Conservation (phyloP, 331 rosid species). For the Cucumis variabilis region DNA sequence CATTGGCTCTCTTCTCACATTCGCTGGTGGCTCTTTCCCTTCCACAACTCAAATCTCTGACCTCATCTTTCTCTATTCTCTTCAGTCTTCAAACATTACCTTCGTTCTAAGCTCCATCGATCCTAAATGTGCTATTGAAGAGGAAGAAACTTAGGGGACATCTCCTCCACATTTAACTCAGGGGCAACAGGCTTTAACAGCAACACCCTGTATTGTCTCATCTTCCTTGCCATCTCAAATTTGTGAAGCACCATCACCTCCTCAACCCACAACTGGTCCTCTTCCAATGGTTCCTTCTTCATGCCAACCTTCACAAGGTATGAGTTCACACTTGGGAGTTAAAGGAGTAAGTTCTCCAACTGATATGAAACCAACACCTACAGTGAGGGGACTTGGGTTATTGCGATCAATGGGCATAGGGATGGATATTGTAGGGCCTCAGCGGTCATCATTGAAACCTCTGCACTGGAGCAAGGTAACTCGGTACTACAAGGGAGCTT, state of each 20-base stretch:
- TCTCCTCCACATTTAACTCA: slow-evolving; percentile 46
- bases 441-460: slow-evolving; percentile 86
- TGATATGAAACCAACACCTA: slow-evolving; percentile 54
- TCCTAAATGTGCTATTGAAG: too few species aligned
- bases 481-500: slow-evolving; percentile 96
- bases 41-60: too few species aligned
- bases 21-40: too few species aligned
- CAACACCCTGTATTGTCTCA: slow-evolving; percentile 48
- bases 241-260: slow-evolving; percentile 40
- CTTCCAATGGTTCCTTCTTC: slow-evolving; percentile 71
- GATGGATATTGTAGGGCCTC: slow-evolving; percentile 55
- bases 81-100: too few species aligned
- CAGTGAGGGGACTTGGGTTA: slow-evolving; percentile 86
- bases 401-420: slow-evolving; percentile 63
- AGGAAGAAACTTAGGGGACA: slow-evolving; percentile 2
- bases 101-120: too few species aligned
- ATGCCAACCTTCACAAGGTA: slow-evolving; percentile 72
- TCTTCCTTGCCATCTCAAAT: slow-evolving; percentile 57
- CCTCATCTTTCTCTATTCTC: too few species aligned
- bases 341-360: slow-evolving; percentile 59
- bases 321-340: slow-evolving; percentile 69
- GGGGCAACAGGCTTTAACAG: slow-evolving; percentile 51
- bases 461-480: slow-evolving; percentile 98
- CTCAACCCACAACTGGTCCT: slow-evolving; percentile 63
- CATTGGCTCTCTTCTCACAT: too few species aligned